Percentiles rank a stretch among this genome's conserved stretches.
Evolutionary conservation across 345 rosid species (phyloP).

Genomic region (Camelina neglecta): DNA sequence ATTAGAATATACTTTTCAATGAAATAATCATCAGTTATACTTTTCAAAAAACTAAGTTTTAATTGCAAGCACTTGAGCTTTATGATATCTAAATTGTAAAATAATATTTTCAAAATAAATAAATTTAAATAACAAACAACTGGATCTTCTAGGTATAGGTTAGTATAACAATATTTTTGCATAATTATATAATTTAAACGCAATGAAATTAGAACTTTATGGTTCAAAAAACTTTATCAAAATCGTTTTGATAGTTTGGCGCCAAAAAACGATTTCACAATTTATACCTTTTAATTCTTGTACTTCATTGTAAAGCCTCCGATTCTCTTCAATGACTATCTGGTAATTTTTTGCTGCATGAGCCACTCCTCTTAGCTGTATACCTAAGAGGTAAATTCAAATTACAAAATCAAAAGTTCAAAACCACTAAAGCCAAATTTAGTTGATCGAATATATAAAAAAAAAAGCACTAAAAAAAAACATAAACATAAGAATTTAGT

Average conservation of each 20-base stretch:
- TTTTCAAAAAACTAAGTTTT: not conserved
- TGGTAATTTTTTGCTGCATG: constrained; percentile 84
- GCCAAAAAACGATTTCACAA: not conserved
- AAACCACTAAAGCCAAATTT: not conserved
- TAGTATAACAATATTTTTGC: too few species aligned
- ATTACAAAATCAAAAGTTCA: constrained; percentile 6
- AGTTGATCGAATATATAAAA: not conserved
- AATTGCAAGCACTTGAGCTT: not conserved
- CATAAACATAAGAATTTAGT: not conserved
- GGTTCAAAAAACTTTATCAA: not conserved
- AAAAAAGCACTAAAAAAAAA: not conserved
- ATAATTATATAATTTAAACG: too few species aligned
- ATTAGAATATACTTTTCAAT: too few species aligned
- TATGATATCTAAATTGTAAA: too few species aligned
- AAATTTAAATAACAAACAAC: too few species aligned
- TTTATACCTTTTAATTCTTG: constrained; percentile 86
- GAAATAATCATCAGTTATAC: too few species aligned
- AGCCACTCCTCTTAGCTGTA: constrained; percentile 67
- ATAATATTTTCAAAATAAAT: too few species aligned
- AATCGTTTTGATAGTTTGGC: not conserved
- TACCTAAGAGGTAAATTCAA: constrained; percentile 46
- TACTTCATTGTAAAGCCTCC: constrained; percentile 82
- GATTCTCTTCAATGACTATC: constrained; percentile 69
- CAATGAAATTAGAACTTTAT: not conserved
- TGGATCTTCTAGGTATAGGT: too few species aligned